phyloP scores from a whole-genome alignment of 306 rosid species.

The Malus domestica region DNA sequence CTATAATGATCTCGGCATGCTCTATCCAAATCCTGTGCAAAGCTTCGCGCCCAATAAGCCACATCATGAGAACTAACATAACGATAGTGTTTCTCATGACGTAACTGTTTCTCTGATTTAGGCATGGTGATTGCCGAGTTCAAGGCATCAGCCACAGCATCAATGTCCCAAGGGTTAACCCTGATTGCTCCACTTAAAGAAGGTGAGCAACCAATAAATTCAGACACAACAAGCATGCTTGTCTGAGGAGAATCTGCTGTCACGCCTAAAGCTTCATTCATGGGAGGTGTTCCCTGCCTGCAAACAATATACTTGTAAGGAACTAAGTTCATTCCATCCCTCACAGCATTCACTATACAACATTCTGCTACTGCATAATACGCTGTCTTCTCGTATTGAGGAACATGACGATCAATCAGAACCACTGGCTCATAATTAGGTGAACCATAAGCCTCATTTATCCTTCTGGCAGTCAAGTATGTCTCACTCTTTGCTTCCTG shows the following conservation, averaged over 20 bases:
- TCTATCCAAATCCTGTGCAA: slow-evolving; percentile 73
- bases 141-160: slow-evolving; percentile 73
- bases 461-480: slow-evolving; percentile 48
- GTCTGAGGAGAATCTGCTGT: slow-evolving; percentile 38
- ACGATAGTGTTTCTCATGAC: slow-evolving; percentile 77
- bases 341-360: slow-evolving; percentile 79
- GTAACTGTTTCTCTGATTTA: slow-evolving; percentile 55
- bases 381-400: slow-evolving; percentile 69
- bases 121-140: slow-evolving; percentile 54
- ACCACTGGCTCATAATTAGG: slow-evolving; percentile 54
- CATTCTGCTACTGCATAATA: slow-evolving; percentile 82
- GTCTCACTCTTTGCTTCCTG: slow-evolving; percentile 68
- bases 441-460: slow-evolving; percentile 54
- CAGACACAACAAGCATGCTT: slow-evolving; percentile 85
- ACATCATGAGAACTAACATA: slow-evolving; percentile 82
- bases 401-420: slow-evolving; percentile 66
- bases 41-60: slow-evolving; percentile 83
- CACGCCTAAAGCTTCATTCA: slow-evolving; percentile 47
- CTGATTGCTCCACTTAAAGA: slow-evolving; percentile 88
- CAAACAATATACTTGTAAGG: slow-evolving; percentile 79
- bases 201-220: slow-evolving; percentile 86
- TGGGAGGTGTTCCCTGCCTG: slow-evolving; percentile 57
- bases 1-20: slow-evolving; percentile 73
- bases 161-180: slow-evolving; percentile 85
- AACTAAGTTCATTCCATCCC: slow-evolving; percentile 85